Evolutionary conservation across 768 basidiomycete genomes (phyloP), one percentile per base, ranked within the genome.

Genomic region (Panaeolus cyanescens): DNA sequence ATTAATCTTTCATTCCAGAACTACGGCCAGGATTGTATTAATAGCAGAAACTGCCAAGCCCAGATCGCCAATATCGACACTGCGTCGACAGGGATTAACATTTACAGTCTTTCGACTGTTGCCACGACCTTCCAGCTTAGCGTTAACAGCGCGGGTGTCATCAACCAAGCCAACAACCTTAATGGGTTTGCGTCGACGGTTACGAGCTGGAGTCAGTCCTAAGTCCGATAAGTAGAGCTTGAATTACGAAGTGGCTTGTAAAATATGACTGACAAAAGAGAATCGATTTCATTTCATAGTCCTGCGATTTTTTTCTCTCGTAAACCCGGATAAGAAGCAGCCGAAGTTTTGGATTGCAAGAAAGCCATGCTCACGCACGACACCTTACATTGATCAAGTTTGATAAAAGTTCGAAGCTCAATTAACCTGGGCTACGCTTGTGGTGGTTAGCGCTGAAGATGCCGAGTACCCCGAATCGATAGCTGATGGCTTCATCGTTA

Each of bases 31-130:
- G 67, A 70, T 3, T 91, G 90, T 67, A 37, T 84, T 39, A 60
- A 64, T 32, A 72, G 71, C 3, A 68, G 65, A 32, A 77, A 67
- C 34, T 91, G 90, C 72, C 90, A 91, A 68, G 65, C 66, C 6
- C 85, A 89, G 65, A 80, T 88, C 39, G 57, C 82, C 59, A 80
- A 83, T 64, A 71, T 90, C 57, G 84, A 85, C 67, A 71, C 74
- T 8, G 65, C 67, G 12, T 88, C 87, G n/a, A 69, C 72, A 1
- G 72, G 45, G 4, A 28, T 89, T 54, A 72, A 71, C 59, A 75
- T 90, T 34, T 89, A 84, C 76, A 83, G 82, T 62, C 71, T 90
- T 25, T 82, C 85, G 9, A 89, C 86, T 0, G 81, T 89, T 7
- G 86, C 77, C n/a, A 77, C 81, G 1, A 79, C 77, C 1, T 82